phyloP scores from a whole-genome alignment of 108 stramenopile genomes.

The Skeletonema potamos region DNA sequence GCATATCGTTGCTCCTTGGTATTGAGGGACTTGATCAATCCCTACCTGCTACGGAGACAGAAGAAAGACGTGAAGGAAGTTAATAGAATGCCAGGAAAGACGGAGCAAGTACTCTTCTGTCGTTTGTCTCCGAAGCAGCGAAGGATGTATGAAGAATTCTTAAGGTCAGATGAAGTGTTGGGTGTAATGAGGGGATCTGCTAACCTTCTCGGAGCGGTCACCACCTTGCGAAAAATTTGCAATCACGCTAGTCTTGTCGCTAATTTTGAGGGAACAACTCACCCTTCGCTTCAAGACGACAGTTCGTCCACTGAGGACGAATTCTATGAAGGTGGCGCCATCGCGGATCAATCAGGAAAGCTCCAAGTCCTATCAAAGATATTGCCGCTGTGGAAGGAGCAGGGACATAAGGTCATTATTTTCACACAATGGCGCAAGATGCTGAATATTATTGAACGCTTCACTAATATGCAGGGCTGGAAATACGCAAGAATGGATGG shows the following conservation, averaged over 20 bases:
- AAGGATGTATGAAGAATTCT: slow-evolving; percentile 64
- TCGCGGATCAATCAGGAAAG: slow-evolving; percentile 89
- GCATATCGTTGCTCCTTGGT: slow-evolving; percentile 93
- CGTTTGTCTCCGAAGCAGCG: slow-evolving; percentile 82
- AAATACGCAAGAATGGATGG: slow-evolving; percentile 93
- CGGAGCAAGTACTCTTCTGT: slow-evolving; percentile 96
- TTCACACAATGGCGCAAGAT: slow-evolving; percentile 96
- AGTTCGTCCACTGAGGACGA: slow-evolving; percentile 46
- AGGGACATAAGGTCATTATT: slow-evolving; percentile 94
- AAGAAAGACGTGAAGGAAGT: slow-evolving; percentile 84
- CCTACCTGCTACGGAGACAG: slow-evolving; percentile 89
- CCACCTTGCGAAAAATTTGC: slow-evolving; percentile 92
- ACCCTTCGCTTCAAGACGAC: slow-evolving; percentile 42
- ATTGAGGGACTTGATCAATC: slow-evolving; percentile 89
- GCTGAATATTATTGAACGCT: slow-evolving; percentile 91
- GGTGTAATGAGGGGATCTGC: slow-evolving; percentile 60
- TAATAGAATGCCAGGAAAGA: slow-evolving; percentile 88
- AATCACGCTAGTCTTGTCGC: slow-evolving; percentile 94
- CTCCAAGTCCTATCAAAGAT: slow-evolving; percentile 91
- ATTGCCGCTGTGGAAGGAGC: slow-evolving; percentile 89
- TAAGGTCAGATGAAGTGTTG: slow-evolving; percentile 67
- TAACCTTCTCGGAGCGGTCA: slow-evolving; percentile 84
- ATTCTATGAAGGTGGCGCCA: slow-evolving; percentile 44
- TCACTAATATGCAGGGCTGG: slow-evolving; percentile 70
- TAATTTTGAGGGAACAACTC: slow-evolving; percentile 47